These are phyloP conservation scores for Pestalotiopsis sp. DNA, from an alignment of 2,329 filamentous ascomycete genomes.

Conservation along the genomic window DNA sequence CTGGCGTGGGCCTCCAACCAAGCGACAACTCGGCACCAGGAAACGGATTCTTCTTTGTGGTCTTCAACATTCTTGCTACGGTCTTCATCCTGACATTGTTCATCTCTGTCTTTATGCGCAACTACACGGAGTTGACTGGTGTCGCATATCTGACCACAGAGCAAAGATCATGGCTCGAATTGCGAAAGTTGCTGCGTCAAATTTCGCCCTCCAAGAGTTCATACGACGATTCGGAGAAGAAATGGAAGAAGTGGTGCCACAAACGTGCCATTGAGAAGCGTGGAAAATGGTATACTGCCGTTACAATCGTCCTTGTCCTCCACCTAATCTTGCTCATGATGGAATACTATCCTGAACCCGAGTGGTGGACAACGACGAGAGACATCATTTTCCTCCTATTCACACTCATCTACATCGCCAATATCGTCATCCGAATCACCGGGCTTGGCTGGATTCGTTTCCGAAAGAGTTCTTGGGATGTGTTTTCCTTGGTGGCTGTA, in stretches of 20 bases:
- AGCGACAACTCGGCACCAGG: conserved; percentile 69
- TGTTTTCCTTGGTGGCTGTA: conserved; percentile 83
- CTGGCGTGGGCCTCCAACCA: conserved; percentile 75
- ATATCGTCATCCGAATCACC: conserved; percentile 81
- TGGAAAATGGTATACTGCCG: conserved; percentile 84
- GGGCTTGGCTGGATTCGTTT: conserved; percentile 93
- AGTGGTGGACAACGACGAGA: conserved; percentile 70
- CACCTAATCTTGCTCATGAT: conserved; percentile 83
- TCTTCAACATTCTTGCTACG: conserved; percentile 94
- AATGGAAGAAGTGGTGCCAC: conserved; percentile 93
- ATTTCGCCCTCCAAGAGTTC: conserved; percentile 94
- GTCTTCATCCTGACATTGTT: conserved; percentile 97
- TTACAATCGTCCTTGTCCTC: conserved; percentile 78
- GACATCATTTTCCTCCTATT: conserved; percentile 80
- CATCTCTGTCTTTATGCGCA: conserved; percentile 99
- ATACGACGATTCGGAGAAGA: conserved; percentile 73
- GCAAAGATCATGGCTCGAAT: conserved; percentile 93
- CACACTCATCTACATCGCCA: conserved; percentile 79
- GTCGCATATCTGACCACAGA: conserved; percentile 95
- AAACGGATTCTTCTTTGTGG: conserved; percentile 91
- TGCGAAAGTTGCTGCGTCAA: conserved; percentile 88
- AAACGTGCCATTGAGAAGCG: conserved; percentile 92
- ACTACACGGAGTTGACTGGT: conserved; percentile 97
- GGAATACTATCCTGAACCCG: conserved; percentile 80
- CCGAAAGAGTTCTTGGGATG: conserved; percentile 90